Base-by-base conservation (phyloP, 768 basidiomycete species). In the Piloderma croceum region DNA sequence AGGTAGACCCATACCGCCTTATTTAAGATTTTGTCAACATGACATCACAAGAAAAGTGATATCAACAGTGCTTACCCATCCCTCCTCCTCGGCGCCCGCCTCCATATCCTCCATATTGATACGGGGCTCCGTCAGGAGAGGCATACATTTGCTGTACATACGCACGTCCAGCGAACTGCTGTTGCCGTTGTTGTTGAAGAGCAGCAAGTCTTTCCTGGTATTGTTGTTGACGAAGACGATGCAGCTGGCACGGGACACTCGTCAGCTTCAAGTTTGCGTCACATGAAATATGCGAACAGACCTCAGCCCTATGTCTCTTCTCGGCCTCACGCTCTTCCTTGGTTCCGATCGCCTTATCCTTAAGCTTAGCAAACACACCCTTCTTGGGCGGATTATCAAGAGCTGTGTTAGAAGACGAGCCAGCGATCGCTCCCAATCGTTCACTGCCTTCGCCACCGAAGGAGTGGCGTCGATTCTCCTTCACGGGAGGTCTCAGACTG, bases 261-360 rank as follows among this genome's bases (percentile, higher is more conserved):
- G 34, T 37, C 22, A 39, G 25, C 18, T 25, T 31, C 36, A 12
- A 33, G 18, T 9, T 19, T n/a, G 35, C 3, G 31, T 17, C 9
- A 11, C n/a, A 34, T 31, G 32, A 17, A 36, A 19, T 11, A 12
- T 24, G 31, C 25, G 23, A 12, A 29, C 51, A 38, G 38, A 62
- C 61, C 51, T 63, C 57, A 5, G 56, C 58, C 40, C 52, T 51
- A 34, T 62, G 52, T 13, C 51, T 58, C 49, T 48, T 64, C 20
- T 63, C 59, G 32, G 67, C 65, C 52, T 79, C 74, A 5, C 80
- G 64, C 56, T 82, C 79, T 49, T 81, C 79, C 54, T 76, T 78
- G 3, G 79, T 81, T 1, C 77, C 76, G 10, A 77, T 72, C 0
- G 76, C 65, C 51, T 76, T 79, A 50, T 83, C 79, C 52, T 79